A percentile compares a stretch with the other conserved stretches of the same genome.
Evolutionary conservation across 2,329 filamentous ascomycete species (phyloP).

Genomic region (Apiospora saccharicola): DNA sequence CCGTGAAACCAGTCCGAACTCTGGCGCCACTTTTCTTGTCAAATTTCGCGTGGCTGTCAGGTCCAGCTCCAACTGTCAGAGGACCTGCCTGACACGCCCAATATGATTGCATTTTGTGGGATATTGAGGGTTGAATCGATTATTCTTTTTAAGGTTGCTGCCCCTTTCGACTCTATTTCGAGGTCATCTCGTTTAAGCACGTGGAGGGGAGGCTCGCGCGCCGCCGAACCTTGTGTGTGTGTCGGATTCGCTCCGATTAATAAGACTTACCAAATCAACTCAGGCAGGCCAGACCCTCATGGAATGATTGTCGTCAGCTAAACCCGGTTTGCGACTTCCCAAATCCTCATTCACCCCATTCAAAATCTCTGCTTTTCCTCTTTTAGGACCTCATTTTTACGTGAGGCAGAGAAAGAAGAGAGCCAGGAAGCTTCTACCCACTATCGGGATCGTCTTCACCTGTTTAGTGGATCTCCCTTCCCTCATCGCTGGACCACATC

Average conservation of each 20-base stretch:
- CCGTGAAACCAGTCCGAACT: neutral
- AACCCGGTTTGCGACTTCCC: conserved; percentile 1
- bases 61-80: neutral
- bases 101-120: neutral
- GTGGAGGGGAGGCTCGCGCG: neutral
- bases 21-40: conserved; percentile 4
- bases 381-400: neutral
- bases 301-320: neutral
- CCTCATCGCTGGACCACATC: neutral
- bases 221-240: neutral
- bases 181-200: neutral
- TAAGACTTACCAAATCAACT: neutral
- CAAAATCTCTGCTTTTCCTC: conserved; percentile 9
- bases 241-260: neutral
- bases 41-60: neutral
- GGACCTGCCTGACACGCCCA: neutral
- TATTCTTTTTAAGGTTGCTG: neutral
- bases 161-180: neutral
- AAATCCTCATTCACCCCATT: neutral
- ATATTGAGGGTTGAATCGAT: neutral
- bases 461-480: neutral
- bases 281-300: neutral
- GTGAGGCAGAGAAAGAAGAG: neutral
- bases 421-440: neutral
- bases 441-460: neutral